These are phyloP conservation scores for Ustilago bromivora DNA, from an alignment of 1,284 basidiomycete species.

Conservation along the genomic window DNA sequence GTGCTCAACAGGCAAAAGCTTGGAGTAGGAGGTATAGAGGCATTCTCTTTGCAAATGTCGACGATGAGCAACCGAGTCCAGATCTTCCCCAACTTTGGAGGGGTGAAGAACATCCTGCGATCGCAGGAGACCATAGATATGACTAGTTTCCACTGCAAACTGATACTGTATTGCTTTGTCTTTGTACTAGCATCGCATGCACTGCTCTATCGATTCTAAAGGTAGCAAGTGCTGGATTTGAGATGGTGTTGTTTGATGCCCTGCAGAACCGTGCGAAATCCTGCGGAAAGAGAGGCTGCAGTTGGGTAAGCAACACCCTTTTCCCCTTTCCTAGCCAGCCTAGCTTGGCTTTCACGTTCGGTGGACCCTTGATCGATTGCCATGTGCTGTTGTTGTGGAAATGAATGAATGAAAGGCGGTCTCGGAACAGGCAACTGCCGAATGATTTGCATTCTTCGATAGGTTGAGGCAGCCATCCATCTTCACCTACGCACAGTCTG, in stretches of 20 bases:
- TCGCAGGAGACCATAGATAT: conserved; percentile 25
- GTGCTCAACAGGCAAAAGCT: conserved; percentile 52
- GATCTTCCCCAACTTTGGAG: conserved; percentile 49
- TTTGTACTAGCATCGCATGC: neutral
- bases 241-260: neutral
- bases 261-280: neutral
- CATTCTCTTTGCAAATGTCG: conserved; percentile 50
- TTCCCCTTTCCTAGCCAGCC: too few species aligned
- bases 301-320: neutral
- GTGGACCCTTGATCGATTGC: neutral
- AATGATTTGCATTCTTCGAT: neutral
- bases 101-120: conserved; percentile 51
- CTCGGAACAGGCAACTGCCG: neutral
- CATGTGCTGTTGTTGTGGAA: neutral
- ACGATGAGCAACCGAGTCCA: conserved; percentile 41
- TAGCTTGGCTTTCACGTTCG: neutral
- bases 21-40: conserved; percentile 49
- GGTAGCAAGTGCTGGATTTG: too few species aligned
- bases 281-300: neutral
- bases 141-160: neutral
- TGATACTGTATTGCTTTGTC: too few species aligned
- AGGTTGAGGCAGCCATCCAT: conserved; percentile 12
- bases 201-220: neutral
- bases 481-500: conserved; percentile 1
- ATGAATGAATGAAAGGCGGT: neutral